Evolutionary conservation across 768 basidiomycete genomes (phyloP).

Genomic region (Gymnopilus dilepis): DNA sequence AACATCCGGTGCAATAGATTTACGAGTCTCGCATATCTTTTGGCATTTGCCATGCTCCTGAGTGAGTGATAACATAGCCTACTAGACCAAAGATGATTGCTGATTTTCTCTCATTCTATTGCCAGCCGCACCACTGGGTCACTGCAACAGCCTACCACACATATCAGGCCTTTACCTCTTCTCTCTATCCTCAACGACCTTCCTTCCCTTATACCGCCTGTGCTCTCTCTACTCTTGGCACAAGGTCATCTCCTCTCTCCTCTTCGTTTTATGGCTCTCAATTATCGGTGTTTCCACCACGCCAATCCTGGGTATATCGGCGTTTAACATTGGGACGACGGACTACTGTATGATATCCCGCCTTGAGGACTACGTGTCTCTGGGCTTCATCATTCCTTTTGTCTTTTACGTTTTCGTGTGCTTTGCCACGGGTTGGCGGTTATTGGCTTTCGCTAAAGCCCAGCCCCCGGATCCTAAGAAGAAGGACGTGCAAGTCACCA

Average conservation of each 20-base stretch:
- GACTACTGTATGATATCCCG: conserved; percentile 28
- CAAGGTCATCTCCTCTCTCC: conserved; percentile 22
- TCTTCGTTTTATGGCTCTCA: conserved; percentile 35
- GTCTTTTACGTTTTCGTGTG: conserved; percentile 37
- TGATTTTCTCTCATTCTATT: neutral
- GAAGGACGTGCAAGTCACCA: conserved; percentile 14
- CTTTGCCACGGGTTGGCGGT: conserved; percentile 34
- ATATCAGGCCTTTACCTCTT: conserved; percentile 20
- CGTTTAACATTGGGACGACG: conserved; percentile 25
- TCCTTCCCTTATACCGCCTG: conserved; percentile 36
- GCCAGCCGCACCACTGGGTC: conserved; percentile 23
- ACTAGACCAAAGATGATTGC: no score
- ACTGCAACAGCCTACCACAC: conserved; percentile 12
- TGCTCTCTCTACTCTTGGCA: conserved; percentile 29
- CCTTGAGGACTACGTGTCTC: conserved; percentile 20
- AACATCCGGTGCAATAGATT: conserved; percentile 7
- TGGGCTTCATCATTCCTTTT: conserved; percentile 25
- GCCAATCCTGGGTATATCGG: conserved; percentile 26
- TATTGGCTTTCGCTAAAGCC: conserved; percentile 23
- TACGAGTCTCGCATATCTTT: conserved; percentile 11
- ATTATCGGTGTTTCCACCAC: conserved; percentile 31
- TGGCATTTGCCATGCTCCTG: conserved; percentile 13
- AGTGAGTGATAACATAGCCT: conserved; percentile 6
- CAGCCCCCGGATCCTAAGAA: conserved; percentile 8
- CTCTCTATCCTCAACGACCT: conserved; percentile 23